Base-by-base conservation (phyloP, 768 basidiomycete species). In the Multifurca ochricompacta region DNA sequence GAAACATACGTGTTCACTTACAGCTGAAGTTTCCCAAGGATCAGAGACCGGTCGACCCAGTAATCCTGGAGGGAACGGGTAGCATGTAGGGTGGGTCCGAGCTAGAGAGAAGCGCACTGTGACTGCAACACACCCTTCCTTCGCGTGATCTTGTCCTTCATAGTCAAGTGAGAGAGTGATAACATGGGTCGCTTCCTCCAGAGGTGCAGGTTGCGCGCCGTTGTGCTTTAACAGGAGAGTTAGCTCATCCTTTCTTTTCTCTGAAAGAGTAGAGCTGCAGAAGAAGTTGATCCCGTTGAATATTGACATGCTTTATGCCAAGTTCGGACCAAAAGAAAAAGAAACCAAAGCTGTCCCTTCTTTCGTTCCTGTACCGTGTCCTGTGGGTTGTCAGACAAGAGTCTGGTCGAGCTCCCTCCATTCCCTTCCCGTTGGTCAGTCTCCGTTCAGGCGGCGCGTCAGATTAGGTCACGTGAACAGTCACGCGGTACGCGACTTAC, bases 11-110 rank as follows among this genome's bases (percentile, higher is more conserved):
- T 19, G 28, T 44, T 14, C 35, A 51, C 60, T 46, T 35, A 61
- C 60, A 19, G 35, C 23, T 59, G 60, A 40, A 52, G 51, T 27
- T 45, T 56, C 21, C 54, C 58, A 3, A 59, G 48, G 36, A 59
- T 45, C 14, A 59, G 45, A 4, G 60, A 59, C 6, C 58, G 53
- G 9, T 61, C 58, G 18, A 49, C 54, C 60, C 60, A 61, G 36
- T 31, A 42, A 34, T 56, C 58, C 60, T 61, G 19, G 27, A 30
- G 4, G 8, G 7, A 28, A 32, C 19, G 11, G 14, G 56, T 36
- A 50, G 30, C 48, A 30, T 21, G 25, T 18, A 23, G n/a, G 14
- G 23, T 21, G 8, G 18, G 9, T 42, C 40, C 27, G 9, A 23
- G 18, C 21, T 9, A 6, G 11, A 37, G 21, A 35, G 14, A 23